Percentiles rank a stretch among this genome's conserved stretches.
Conservation (phyloP, 2,329 filamentous ascomycete species). For the Penicillium sp. region DNA sequence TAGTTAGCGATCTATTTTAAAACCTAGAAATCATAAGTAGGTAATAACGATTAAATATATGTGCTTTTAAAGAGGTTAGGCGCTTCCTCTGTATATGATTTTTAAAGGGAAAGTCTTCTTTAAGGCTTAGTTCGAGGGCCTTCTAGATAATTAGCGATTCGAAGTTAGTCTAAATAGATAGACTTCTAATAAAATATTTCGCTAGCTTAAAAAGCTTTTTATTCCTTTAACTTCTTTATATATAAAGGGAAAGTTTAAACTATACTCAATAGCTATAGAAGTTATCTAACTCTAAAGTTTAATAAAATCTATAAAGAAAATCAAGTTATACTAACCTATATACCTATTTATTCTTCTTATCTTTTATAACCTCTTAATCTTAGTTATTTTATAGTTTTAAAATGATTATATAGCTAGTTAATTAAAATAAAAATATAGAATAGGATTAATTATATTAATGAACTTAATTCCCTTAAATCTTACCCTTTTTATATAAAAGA, state of each 20-base stretch:
- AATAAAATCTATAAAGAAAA: not conserved
- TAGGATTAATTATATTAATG: constrained; percentile 4
- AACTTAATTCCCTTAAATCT: constrained; percentile 1
- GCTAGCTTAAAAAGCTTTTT: not conserved
- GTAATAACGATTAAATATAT: not conserved
- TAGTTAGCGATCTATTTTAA: not conserved
- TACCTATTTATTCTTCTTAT: not conserved
- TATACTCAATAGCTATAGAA: not conserved
- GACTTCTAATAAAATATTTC: constrained; percentile 1
- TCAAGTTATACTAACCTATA: not conserved
- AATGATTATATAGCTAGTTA: constrained; percentile 3
- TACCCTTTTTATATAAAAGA: not conserved
- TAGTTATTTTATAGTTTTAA: constrained; percentile 10
- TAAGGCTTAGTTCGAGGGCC: constrained; percentile 11
- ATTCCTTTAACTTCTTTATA: not conserved
- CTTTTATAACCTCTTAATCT: constrained; percentile 10
- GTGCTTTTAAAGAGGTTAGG: constrained; percentile 3
- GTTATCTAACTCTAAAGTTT: not conserved
- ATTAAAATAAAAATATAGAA: not conserved
- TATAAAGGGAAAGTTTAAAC: not conserved
- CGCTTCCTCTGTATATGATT: constrained; percentile 12
- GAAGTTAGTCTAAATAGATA: constrained; percentile 33
- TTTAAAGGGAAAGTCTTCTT: constrained; percentile 14
- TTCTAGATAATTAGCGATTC: constrained; percentile 4
- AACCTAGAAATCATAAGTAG: not conserved